Evolutionary conservation across 2,329 filamentous ascomycete genomes (phyloP).

Genomic region (Cadophora luteo-olivacea): DNA sequence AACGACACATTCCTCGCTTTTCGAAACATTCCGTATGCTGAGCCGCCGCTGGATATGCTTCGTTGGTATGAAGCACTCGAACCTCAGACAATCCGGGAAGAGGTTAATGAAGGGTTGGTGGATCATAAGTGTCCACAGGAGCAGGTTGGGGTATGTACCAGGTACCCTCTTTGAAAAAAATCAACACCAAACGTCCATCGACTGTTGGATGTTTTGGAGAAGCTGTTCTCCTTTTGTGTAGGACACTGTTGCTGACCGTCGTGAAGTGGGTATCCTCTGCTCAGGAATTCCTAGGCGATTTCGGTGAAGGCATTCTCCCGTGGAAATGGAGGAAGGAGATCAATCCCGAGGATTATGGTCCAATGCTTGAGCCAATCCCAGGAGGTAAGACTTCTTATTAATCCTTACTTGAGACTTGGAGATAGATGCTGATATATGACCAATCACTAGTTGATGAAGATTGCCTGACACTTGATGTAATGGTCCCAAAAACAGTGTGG

Average conservation of each 20-base stretch:
- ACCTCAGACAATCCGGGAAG: not conserved
- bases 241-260: not conserved
- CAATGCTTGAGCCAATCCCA: constrained; percentile 1
- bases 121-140: constrained; percentile 15
- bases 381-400: constrained; percentile 1
- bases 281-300: not conserved
- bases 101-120: constrained; percentile 8
- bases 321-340: not conserved
- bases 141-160: constrained; percentile 6
- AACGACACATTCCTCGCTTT: constrained; percentile 7
- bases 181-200: too few species aligned
- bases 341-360: constrained; percentile 4
- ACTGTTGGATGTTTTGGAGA: too few species aligned
- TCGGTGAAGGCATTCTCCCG: not conserved
- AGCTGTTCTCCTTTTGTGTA: too few species aligned
- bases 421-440: not conserved
- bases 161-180: not conserved
- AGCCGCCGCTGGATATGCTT: not conserved
- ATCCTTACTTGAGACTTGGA: too few species aligned
- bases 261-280: constrained; percentile 6
- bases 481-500: constrained; percentile 16
- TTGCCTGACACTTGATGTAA: constrained; percentile 15
- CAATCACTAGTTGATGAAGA: not conserved
- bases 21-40: constrained; percentile 14
- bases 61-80: constrained; percentile 3